Evolutionary conservation across 2,329 filamentous ascomycete genomes (phyloP).

Genomic region (Balansia obtecta): DNA sequence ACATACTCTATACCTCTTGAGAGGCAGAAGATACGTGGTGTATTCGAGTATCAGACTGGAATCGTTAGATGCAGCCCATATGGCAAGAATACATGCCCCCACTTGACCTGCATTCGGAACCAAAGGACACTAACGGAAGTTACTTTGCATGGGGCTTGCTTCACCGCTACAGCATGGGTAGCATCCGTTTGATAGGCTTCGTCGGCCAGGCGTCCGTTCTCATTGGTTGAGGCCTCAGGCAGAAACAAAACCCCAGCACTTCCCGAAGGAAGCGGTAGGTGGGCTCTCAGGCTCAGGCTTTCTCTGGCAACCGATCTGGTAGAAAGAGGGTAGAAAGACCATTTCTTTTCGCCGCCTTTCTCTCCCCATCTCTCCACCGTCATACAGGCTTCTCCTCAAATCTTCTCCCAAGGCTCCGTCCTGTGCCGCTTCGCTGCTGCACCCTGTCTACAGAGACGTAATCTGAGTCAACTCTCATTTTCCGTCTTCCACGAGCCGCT

Average conservation of each 20-base stretch:
- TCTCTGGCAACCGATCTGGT: conserved; percentile 10
- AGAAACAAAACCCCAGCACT: conserved; percentile 2
- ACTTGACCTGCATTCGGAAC: no score
- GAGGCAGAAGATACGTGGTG: no score
- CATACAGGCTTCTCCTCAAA: background rate
- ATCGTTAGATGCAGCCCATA: no score
- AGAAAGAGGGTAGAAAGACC: no score
- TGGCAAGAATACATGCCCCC: no score
- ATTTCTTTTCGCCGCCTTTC: conserved; percentile 9
- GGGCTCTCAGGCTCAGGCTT: conserved; percentile 11
- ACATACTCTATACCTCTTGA: no score
- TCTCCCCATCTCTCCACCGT: conserved; percentile 3
- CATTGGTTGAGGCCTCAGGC: conserved; percentile 9
- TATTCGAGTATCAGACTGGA: no score
- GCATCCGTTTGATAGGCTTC: background rate
- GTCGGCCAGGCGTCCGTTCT: background rate
- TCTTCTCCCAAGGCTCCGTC: conserved; percentile 2
- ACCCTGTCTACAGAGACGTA: conserved; percentile 1
- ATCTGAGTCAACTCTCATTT: background rate
- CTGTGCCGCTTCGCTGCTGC: conserved; percentile 4
- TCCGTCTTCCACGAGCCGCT: background rate
- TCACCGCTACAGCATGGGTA: background rate
- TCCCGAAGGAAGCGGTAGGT: conserved; percentile 5
- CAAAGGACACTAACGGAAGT: background rate
- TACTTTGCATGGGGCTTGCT: background rate